Evolutionary conservation across 73 alveolate species (phyloP).

Genomic region (Paramecium octaurelia): DNA sequence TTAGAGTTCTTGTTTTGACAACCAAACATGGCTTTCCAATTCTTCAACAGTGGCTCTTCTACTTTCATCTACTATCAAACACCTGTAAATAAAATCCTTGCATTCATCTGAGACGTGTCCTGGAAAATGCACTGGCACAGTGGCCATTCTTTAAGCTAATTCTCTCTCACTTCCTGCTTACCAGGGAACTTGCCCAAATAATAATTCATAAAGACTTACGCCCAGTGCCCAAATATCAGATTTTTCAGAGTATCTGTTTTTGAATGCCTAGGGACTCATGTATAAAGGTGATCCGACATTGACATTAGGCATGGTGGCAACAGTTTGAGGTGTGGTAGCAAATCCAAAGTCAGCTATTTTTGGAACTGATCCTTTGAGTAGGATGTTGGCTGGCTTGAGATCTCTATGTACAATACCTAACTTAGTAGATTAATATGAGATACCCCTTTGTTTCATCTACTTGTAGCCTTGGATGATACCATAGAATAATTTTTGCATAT

Average conservation of each 20-base stretch:
- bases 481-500: neutral
- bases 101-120: slow-evolving; percentile 50
- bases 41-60: slow-evolving; percentile 50
- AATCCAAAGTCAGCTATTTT: slow-evolving; percentile 67
- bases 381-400: slow-evolving; percentile 58
- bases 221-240: slow-evolving; percentile 61
- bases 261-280: slow-evolving; percentile 61
- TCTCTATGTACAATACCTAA: slow-evolving; percentile 58
- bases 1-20: slow-evolving; percentile 9
- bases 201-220: slow-evolving; percentile 46
- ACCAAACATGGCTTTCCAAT: slow-evolving; percentile 50
- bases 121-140: slow-evolving; percentile 11
- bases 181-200: slow-evolving; percentile 56
- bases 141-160: slow-evolving; percentile 16
- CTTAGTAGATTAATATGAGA: neutral
- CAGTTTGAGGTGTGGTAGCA: slow-evolving; percentile 36
- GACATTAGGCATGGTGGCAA: slow-evolving; percentile 9
- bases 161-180: slow-evolving; percentile 44
- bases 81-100: slow-evolving; percentile 44
- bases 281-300: slow-evolving; percentile 59
- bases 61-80: slow-evolving; percentile 55
- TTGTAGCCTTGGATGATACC: slow-evolving; percentile 37
- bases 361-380: slow-evolving; percentile 27
- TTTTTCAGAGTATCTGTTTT: slow-evolving; percentile 52
- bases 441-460: slow-evolving; percentile 42